phyloP scores from a whole-genome alignment of 2,329 filamentous ascomycete species.

The Hirsutella thompsonii region DNA sequence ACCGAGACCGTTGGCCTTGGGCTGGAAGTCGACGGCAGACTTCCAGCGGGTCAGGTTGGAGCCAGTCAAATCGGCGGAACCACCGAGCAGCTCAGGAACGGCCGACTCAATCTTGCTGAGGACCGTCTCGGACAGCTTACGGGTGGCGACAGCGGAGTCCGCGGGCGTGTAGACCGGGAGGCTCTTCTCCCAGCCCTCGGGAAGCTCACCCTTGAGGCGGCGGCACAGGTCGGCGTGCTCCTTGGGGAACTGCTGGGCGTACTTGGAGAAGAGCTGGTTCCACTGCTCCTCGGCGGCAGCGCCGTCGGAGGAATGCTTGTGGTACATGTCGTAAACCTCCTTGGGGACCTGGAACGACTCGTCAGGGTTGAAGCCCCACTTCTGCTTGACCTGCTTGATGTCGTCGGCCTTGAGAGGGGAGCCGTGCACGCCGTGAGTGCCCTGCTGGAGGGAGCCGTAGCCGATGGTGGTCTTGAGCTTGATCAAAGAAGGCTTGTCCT shows the following conservation, averaged over 20 bases:
- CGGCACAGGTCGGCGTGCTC: slow-evolving; percentile 73
- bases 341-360: slow-evolving; percentile 88
- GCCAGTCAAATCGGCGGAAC: slow-evolving; percentile 93
- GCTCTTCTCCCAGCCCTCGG: slow-evolving; percentile 90
- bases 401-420: slow-evolving; percentile 92
- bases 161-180: slow-evolving; percentile 82
- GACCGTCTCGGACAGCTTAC: slow-evolving; percentile 93
- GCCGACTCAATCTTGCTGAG: slow-evolving; percentile 73
- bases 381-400: slow-evolving; percentile 82
- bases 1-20: slow-evolving; percentile 71
- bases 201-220: slow-evolving; percentile 70
- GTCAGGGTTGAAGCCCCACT: slow-evolving; percentile 92
- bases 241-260: slow-evolving; percentile 61
- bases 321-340: slow-evolving; percentile 84
- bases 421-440: slow-evolving; percentile 91
- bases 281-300: slow-evolving; percentile 87
- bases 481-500: slow-evolving; percentile 93
- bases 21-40: slow-evolving; percentile 94
- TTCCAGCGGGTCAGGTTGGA: slow-evolving; percentile 99
- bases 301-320: slow-evolving; percentile 73
- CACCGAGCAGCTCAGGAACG: slow-evolving; percentile 85
- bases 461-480: slow-evolving; percentile 96
- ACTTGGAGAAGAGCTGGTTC: slow-evolving; percentile 87
- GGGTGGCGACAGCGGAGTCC: slow-evolving; percentile 76
- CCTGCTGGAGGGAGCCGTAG: slow-evolving; percentile 84